Evolutionary conservation across 2,329 filamentous ascomycete genomes (phyloP).

Genomic region (Fusarium albidum): DNA sequence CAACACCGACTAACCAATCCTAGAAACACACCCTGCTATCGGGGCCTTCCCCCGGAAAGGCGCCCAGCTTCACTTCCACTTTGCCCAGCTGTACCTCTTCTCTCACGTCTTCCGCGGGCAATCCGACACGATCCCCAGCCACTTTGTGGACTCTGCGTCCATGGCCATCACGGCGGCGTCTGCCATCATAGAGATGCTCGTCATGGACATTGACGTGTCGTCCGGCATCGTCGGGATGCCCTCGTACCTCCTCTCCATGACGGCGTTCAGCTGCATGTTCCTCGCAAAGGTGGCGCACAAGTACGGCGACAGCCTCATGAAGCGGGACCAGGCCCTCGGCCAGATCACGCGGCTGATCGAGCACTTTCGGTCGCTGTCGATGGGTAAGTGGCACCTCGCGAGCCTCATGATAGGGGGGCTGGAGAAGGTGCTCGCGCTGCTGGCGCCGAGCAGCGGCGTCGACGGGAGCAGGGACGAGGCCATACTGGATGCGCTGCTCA

Average conservation of each 20-base stretch:
- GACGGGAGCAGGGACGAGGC: conserved; percentile 1
- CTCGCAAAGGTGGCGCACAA: conserved; percentile 54
- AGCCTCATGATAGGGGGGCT: conserved; percentile 56
- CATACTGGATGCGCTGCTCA: not conserved
- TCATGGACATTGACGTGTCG: conserved; percentile 50
- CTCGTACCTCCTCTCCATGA: conserved; percentile 59
- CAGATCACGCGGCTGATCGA: conserved; percentile 49
- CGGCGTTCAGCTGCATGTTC: conserved; percentile 59
- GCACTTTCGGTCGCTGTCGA: conserved; percentile 50
- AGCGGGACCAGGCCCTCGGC: conserved; percentile 47
- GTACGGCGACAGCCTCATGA: conserved; percentile 49
- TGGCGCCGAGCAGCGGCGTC: conserved; percentile 12
- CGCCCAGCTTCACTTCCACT: conserved; percentile 48
- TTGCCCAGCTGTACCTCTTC: conserved; percentile 49
- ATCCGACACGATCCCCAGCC: conserved; percentile 39
- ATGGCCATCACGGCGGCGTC: conserved; percentile 46
- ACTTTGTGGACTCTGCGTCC: conserved; percentile 40
- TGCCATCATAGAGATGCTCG: conserved; percentile 51
- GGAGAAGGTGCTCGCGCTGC: conserved; percentile 46
- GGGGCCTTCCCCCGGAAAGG: conserved; percentile 48
- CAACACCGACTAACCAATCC: not conserved
- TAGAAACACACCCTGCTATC: conserved; percentile 47
- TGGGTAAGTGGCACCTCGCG: conserved; percentile 55
- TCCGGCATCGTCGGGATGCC: conserved; percentile 52
- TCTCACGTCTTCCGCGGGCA: conserved; percentile 49